A percentile compares a stretch with the other conserved stretches of the same genome.
Evolutionary conservation across 1,139 yeast species (phyloP).

Genomic region (Nakaseomyces sp.): DNA sequence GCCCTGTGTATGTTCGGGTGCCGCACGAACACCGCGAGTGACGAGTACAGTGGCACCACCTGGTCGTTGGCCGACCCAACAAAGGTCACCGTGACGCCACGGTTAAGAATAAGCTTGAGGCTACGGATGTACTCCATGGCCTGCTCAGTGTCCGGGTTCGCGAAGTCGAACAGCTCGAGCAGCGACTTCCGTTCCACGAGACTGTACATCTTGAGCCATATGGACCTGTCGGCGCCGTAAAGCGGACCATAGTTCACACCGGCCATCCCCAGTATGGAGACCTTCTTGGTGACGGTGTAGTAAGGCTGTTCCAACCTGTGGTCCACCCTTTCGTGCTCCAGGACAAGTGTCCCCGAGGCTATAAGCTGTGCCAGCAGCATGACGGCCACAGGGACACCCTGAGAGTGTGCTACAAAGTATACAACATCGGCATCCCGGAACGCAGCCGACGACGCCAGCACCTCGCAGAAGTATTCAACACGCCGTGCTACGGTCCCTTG

Average conservation of each 20-base stretch:
- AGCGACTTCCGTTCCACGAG: not conserved
- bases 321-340: not conserved
- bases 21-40: not conserved
- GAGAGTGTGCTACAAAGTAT: slow-evolving; percentile 4
- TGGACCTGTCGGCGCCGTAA: not conserved
- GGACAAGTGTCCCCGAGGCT: not conserved
- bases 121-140: slow-evolving; percentile 1
- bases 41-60: slow-evolving; percentile 6
- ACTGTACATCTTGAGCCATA: slow-evolving; percentile 1
- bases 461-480: not conserved
- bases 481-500: slow-evolving; percentile 1
- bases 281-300: not conserved
- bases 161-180: slow-evolving; percentile 4
- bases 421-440: not conserved
- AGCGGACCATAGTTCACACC: slow-evolving; percentile 1
- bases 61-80: slow-evolving; percentile 6
- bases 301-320: not conserved
- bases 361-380: slow-evolving; percentile 3
- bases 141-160: not conserved
- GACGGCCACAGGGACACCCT: slow-evolving; percentile 4
- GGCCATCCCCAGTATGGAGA: slow-evolving; percentile 4
- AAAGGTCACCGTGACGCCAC: slow-evolving; percentile 2
- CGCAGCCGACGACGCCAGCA: not conserved
- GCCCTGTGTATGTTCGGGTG: slow-evolving; percentile 5
- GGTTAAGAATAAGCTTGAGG: not conserved